phyloP scores from a whole-genome alignment of 1,284 basidiomycete genomes.

The Trametes pubescens region DNA sequence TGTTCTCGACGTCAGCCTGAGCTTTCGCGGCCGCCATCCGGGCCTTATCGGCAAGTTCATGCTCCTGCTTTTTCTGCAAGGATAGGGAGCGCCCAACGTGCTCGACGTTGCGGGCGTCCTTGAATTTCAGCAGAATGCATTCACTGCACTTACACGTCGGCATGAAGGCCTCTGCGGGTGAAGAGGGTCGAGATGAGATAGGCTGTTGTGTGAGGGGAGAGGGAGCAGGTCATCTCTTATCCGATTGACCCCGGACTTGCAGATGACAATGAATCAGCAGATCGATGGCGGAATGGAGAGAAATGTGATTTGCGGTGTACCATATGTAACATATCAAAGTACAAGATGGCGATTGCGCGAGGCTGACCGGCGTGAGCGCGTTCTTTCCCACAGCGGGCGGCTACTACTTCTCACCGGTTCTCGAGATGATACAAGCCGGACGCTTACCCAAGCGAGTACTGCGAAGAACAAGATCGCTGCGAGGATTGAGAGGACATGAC shows the following conservation, averaged over 20 bases:
- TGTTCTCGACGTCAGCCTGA: not conserved
- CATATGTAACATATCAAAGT: not conserved
- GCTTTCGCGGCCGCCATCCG: not conserved
- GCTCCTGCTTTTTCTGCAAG: not conserved
- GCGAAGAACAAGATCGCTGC: too few relatives aligned
- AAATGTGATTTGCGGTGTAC: not conserved
- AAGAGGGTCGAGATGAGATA: not conserved
- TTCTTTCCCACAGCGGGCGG: not conserved
- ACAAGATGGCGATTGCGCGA: not conserved
- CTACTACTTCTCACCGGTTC: too few relatives aligned
- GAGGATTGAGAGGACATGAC: too few relatives aligned
- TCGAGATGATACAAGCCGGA: too few relatives aligned
- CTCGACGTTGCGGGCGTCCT: not conserved
- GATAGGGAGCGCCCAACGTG: not conserved
- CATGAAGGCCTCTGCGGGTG: not conserved
- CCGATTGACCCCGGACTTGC: not conserved
- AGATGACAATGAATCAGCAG: constrained; percentile 1
- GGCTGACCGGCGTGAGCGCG: constrained; percentile 1
- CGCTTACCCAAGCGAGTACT: too few relatives aligned
- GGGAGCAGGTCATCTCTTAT: too few relatives aligned
- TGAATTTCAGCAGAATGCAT: not conserved
- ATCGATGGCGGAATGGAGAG: not conserved
- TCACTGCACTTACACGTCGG: constrained; percentile 3
- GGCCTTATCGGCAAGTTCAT: not conserved
- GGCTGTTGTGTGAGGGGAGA: too few relatives aligned